Percentiles rank a stretch among this genome's conserved stretches.
Evolutionary conservation across 2,329 filamentous ascomycete genomes (phyloP).

Genomic region (Stachybotrys echinatus): DNA sequence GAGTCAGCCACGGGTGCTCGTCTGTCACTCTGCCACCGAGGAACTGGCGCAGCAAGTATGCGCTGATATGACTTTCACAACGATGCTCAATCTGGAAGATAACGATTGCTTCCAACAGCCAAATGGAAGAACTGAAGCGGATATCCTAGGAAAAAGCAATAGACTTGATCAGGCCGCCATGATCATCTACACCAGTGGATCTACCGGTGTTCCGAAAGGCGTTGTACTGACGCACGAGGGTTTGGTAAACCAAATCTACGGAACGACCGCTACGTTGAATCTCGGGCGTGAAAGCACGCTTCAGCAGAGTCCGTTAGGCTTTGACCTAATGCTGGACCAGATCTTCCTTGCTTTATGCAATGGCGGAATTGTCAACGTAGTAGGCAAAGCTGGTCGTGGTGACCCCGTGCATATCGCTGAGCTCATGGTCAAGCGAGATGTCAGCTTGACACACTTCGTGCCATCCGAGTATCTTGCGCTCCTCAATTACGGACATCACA

Average conservation of each 20-base stretch:
- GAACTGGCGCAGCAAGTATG: not conserved
- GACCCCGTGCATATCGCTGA: not conserved
- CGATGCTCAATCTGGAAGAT: not conserved
- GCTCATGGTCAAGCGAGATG: not conserved
- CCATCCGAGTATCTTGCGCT: not conserved
- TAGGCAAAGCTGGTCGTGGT: not conserved
- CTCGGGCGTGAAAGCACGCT: not conserved
- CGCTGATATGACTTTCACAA: not conserved
- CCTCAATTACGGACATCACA: not conserved
- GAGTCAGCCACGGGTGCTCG: not conserved
- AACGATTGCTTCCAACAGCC: not conserved
- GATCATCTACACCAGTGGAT: slow-evolving; percentile 4
- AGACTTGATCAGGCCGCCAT: not conserved
- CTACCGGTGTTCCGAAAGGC: slow-evolving; percentile 3
- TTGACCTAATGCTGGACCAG: not conserved
- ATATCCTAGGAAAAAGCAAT: not conserved
- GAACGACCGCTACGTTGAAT: not conserved
- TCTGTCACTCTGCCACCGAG: not conserved
- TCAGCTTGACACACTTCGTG: not conserved
- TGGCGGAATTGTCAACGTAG: not conserved
- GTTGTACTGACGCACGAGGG: not conserved
- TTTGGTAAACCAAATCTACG: not conserved
- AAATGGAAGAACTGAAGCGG: not conserved
- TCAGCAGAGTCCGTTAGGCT: not conserved
- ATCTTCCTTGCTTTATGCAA: not conserved